Conservation (phyloP, 192 early-diverging fungal species). For the Dimargaris xerosporica region DNA sequence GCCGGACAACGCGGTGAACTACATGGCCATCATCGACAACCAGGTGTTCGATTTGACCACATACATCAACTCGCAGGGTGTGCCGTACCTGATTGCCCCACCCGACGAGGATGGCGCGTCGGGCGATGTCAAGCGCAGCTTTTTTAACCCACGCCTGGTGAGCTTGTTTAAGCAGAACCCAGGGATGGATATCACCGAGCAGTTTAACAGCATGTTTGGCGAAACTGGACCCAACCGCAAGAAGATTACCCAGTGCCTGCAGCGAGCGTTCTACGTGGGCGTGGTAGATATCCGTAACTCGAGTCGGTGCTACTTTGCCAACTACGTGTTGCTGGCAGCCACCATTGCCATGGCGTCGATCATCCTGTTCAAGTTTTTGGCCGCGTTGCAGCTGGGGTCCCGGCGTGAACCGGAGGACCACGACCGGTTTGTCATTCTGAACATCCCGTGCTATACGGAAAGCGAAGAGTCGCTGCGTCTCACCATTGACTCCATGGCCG, state of each 20-base stretch:
- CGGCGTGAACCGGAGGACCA: slow-evolving; percentile 63
- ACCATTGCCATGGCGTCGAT: slow-evolving; percentile 70
- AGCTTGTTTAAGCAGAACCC: slow-evolving; percentile 46
- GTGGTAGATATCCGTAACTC: slow-evolving; percentile 72
- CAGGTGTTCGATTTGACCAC: slow-evolving; percentile 56
- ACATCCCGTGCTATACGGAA: slow-evolving; percentile 97
- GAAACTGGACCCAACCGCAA: slow-evolving; percentile 21
- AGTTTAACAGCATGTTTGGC: slow-evolving; percentile 39
- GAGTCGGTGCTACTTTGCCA: slow-evolving; percentile 58
- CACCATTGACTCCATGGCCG: slow-evolving; percentile 88
- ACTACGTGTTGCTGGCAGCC: slow-evolving; percentile 68
- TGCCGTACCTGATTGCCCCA: slow-evolving; percentile 24
- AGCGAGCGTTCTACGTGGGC: slow-evolving; percentile 73
- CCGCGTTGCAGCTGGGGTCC: slow-evolving; percentile 76
- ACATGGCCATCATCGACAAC: slow-evolving; percentile 49
- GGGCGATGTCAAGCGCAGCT: slow-evolving; percentile 25
- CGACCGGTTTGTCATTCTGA: slow-evolving; percentile 83
- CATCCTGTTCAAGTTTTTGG: slow-evolving; percentile 88
- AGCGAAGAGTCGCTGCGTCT: slow-evolving; percentile 83
- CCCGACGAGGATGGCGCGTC: slow-evolving; percentile 22
- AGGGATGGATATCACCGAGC: slow-evolving; percentile 43
- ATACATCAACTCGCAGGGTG: slow-evolving; percentile 39
- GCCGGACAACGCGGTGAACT: slow-evolving; percentile 20
- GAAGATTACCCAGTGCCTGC: slow-evolving; percentile 53
- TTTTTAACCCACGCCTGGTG: slow-evolving; percentile 42